A percentile compares a stretch with the other conserved stretches of the same genome.
phyloP scores from a whole-genome alignment of 148 eudicot genomes.

The Mesembryanthemum crystallinum region DNA sequence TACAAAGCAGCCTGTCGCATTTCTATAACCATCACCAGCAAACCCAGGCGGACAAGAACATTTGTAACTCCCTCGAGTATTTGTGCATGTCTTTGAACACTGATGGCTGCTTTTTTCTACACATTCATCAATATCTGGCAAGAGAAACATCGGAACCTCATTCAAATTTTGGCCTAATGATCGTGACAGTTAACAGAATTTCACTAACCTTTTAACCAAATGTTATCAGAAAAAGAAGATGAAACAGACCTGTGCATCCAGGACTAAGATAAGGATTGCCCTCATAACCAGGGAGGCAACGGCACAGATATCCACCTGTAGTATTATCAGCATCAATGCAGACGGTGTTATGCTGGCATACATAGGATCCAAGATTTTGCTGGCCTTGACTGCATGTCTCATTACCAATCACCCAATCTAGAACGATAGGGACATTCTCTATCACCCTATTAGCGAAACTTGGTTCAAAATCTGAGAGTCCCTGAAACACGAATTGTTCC shows the following conservation, averaged over 20 bases:
- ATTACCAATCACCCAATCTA: slow-evolving; percentile 1
- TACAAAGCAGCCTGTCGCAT: slow-evolving; percentile 1
- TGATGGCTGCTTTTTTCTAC: not conserved
- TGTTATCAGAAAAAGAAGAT: not conserved
- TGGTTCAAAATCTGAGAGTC: slow-evolving; percentile 3
- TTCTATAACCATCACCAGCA: not conserved
- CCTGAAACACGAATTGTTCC: not conserved
- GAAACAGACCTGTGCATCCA: slow-evolving; percentile 9
- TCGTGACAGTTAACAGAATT: not conserved
- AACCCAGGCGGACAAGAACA: not conserved
- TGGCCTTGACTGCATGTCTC: slow-evolving; percentile 3
- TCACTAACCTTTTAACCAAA: not conserved
- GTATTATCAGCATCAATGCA: not conserved
- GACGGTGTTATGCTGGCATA: not conserved
- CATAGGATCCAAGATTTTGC: not conserved
- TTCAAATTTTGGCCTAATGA: not conserved
- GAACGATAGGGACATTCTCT: not conserved
- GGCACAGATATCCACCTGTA: slow-evolving; percentile 4
- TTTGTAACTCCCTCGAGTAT: not conserved
- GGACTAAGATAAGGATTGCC: slow-evolving; percentile 12
- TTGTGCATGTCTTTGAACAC: too few relatives aligned
- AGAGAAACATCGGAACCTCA: not conserved
- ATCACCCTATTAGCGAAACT: not conserved
- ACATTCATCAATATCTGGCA: slow-evolving; percentile 7
- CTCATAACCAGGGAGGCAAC: not conserved